phyloP scores from a whole-genome alignment of 2,329 filamentous ascomycete species.

The Hypoxylon sp. region DNA sequence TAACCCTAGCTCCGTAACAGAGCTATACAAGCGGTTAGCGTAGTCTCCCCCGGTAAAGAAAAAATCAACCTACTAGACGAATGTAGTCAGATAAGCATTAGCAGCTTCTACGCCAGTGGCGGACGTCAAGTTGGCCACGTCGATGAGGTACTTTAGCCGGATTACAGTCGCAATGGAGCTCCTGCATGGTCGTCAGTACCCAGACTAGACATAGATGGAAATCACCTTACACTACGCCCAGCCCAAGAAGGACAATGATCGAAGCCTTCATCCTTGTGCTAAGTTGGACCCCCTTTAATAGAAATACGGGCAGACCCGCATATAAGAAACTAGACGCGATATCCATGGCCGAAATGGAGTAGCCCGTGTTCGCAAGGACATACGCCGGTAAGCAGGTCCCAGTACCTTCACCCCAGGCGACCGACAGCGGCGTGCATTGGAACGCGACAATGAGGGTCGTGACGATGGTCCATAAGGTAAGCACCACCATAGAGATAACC shows the following conservation, averaged over 20 bases:
- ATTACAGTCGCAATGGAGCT: slow-evolving; percentile 27
- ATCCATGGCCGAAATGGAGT: slow-evolving; percentile 23
- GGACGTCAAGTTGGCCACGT: slow-evolving; percentile 20
- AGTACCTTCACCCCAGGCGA: slow-evolving; percentile 23
- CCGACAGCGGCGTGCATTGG: slow-evolving; percentile 18
- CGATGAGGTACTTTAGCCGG: slow-evolving; percentile 22
- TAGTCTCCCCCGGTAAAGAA: not conserved
- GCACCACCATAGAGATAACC: slow-evolving; percentile 7
- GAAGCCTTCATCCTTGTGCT: slow-evolving; percentile 15
- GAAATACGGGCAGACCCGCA: slow-evolving; percentile 18
- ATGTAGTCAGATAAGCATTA: slow-evolving; percentile 24
- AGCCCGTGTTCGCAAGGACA: slow-evolving; percentile 19
- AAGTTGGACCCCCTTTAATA: slow-evolving; percentile 18
- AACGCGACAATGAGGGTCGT: slow-evolving; percentile 20
- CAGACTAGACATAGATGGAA: not conserved
- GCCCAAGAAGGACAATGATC: slow-evolving; percentile 17
- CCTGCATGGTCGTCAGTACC: slow-evolving; percentile 14
- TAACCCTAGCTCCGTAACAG: slow-evolving; percentile 20
- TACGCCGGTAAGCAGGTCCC: slow-evolving; percentile 24
- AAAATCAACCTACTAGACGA: slow-evolving; percentile 19
- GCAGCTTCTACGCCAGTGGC: slow-evolving; percentile 10
- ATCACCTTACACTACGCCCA: slow-evolving; percentile 15
- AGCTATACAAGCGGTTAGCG: slow-evolving; percentile 13
- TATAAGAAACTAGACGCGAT: slow-evolving; percentile 25
- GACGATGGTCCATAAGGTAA: slow-evolving; percentile 18